phyloP scores from a whole-genome alignment of 2,329 filamentous ascomycete species.

The Alternaria viburni region DNA sequence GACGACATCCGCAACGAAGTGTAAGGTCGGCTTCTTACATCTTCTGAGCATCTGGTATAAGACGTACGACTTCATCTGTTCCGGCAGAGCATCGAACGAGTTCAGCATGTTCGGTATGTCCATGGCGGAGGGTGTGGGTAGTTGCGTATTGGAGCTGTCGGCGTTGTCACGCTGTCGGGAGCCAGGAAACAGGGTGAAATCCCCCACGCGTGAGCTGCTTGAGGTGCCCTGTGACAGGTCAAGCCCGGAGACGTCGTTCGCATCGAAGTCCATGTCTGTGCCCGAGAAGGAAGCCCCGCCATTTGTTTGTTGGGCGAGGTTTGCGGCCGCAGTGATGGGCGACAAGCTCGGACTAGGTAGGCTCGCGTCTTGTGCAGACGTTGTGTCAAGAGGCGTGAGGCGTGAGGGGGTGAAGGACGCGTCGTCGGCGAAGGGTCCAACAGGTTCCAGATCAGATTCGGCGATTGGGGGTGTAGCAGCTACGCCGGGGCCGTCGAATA shows the following conservation, averaged over 20 bases:
- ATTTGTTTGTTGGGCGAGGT: slow-evolving; percentile 51
- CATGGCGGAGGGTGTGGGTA: slow-evolving; percentile 59
- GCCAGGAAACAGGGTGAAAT: slow-evolving; percentile 23
- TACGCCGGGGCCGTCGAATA: slow-evolving; percentile 54
- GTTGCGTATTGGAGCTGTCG: slow-evolving; percentile 40
- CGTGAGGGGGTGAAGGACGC: slow-evolving; percentile 30
- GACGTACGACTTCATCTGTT: slow-evolving; percentile 91
- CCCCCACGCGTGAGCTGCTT: slow-evolving; percentile 15
- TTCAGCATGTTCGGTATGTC: slow-evolving; percentile 88
- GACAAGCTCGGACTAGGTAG: slow-evolving; percentile 94
- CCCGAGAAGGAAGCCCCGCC: slow-evolving; percentile 31
- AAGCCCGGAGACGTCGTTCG: slow-evolving; percentile 46
- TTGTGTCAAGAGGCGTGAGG: slow-evolving; percentile 67
- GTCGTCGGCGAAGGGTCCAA: slow-evolving; percentile 52
- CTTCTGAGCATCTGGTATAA: slow-evolving; percentile 94
- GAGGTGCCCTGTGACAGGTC: slow-evolving; percentile 37
- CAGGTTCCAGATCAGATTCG: slow-evolving; percentile 71
- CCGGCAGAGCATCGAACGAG: slow-evolving; percentile 87
- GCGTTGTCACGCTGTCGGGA: slow-evolving; percentile 23
- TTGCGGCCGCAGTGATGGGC: slow-evolving; percentile 81
- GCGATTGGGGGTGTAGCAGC: slow-evolving; percentile 79
- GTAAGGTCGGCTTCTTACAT: slow-evolving; percentile 85
- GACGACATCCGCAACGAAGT: slow-evolving; percentile 87
- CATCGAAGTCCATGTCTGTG: slow-evolving; percentile 40
- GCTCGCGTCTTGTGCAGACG: slow-evolving; percentile 83